These are phyloP conservation scores for Tilletia setariae DNA, from an alignment of 1,284 basidiomycete species.

Conservation along the genomic window DNA sequence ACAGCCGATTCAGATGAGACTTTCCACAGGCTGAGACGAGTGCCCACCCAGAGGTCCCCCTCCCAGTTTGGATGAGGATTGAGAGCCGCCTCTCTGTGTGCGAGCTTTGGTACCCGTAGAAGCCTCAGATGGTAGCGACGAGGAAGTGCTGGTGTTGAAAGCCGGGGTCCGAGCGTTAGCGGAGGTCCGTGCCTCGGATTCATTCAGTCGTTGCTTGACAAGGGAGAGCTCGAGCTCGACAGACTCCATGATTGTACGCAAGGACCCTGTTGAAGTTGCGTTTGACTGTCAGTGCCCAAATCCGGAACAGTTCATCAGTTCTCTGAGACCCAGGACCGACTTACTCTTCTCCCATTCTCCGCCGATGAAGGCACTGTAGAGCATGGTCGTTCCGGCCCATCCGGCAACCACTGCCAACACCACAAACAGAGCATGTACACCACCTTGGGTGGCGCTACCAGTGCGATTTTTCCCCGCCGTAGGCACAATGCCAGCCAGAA, in stretches of 20 bases:
- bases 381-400: slow-evolving; percentile 39
- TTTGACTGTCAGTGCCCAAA: not conserved
- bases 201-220: slow-evolving; percentile 1
- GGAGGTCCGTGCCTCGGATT: not conserved
- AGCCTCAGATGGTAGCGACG: not conserved
- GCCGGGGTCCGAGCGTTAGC: not conserved
- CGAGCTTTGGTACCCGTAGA: not conserved
- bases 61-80: not conserved
- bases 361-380: slow-evolving; percentile 49
- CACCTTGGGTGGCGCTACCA: not conserved
- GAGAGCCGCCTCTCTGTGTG: not conserved
- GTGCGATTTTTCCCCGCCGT: not conserved
- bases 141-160: not conserved
- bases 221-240: slow-evolving; percentile 11
- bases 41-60: not conserved
- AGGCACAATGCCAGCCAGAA: not conserved
- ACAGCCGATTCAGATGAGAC: not conserved
- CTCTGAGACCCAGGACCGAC: slow-evolving; percentile 14
- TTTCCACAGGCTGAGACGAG: not conserved
- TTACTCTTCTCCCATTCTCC: slow-evolving; percentile 51
- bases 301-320: not conserved
- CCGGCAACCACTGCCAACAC: slow-evolving; percentile 4
- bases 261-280: not conserved
- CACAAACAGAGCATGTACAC: slow-evolving; percentile 8
- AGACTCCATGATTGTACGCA: slow-evolving; percentile 11